These are phyloP conservation scores for Chytridiales sp. DNA, from an alignment of 371 early-diverging fungal species.

Conservation along the genomic window DNA sequence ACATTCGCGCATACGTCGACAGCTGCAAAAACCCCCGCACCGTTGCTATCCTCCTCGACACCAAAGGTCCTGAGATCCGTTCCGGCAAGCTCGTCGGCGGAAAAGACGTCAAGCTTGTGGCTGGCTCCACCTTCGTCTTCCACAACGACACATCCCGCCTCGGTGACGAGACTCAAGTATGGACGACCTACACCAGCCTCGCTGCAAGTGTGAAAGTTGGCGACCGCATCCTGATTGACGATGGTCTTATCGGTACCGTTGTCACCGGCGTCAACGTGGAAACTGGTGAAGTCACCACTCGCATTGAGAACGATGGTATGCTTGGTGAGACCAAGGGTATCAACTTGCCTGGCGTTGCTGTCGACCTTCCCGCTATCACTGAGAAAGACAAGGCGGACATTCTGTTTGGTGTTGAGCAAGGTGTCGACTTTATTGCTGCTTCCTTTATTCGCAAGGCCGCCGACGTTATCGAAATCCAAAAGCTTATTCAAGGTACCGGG, in stretches of 20 bases:
- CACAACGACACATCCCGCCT: slow-evolving; percentile 67
- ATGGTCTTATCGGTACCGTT: slow-evolving; percentile 48
- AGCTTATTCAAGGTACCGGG: slow-evolving; percentile 73
- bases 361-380: slow-evolving; percentile 91
- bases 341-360: slow-evolving; percentile 52
- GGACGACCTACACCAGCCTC: slow-evolving; percentile 86
- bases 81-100: slow-evolving; percentile 48
- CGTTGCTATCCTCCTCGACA: slow-evolving; percentile 83
- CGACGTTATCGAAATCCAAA: slow-evolving; percentile 67
- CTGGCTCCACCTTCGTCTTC: slow-evolving; percentile 63
- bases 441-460: slow-evolving; percentile 92
- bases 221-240: slow-evolving; percentile 72
- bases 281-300: slow-evolving; percentile 54
- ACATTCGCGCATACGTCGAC: slow-evolving; percentile 38
- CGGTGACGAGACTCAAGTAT: slow-evolving; percentile 74
- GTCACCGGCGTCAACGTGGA: slow-evolving; percentile 59
- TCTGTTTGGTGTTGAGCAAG: slow-evolving; percentile 88
- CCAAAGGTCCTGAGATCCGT: slow-evolving; percentile 82
- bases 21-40: slow-evolving; percentile 39
- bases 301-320: slow-evolving; percentile 53
- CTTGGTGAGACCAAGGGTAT: slow-evolving; percentile 59
- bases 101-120: slow-evolving; percentile 37
- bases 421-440: slow-evolving; percentile 95
- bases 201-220: slow-evolving; percentile 77
- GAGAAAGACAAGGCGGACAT: slow-evolving; percentile 93